Conservation (phyloP, 371 early-diverging fungal genomes). For the Apophysomyces trapeziformis region DNA sequence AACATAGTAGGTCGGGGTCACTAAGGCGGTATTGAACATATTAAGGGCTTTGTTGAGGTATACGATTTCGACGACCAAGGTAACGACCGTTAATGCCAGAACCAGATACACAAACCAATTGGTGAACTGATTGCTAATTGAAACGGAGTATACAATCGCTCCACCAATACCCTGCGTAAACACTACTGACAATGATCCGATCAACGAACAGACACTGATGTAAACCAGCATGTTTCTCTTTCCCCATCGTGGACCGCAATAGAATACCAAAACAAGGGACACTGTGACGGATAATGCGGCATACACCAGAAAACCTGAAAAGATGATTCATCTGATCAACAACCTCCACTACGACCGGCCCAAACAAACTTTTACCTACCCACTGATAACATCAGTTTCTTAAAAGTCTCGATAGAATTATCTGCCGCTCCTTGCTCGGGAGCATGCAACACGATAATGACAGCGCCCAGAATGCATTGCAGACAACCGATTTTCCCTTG, state of each 20-base stretch:
- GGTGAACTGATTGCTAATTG: constrained; percentile 84
- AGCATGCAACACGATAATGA: constrained; percentile 89
- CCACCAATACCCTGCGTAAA: constrained; percentile 93
- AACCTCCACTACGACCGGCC: background rate
- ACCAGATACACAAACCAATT: constrained; percentile 88
- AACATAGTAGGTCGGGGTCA: constrained; percentile 94
- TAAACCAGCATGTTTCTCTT: constrained; percentile 85
- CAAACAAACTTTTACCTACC: constrained; percentile 38
- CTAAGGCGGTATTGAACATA: constrained; percentile 87
- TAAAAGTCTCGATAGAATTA: constrained; percentile 80
- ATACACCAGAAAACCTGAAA: constrained; percentile 80
- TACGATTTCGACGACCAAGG: constrained; percentile 87
- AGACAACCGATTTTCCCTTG: constrained; percentile 91
- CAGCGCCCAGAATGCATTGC: constrained; percentile 88
- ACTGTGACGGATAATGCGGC: constrained; percentile 58
- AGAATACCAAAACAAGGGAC: constrained; percentile 70
- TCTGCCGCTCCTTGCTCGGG: constrained; percentile 80
- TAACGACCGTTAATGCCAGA: constrained; percentile 69
- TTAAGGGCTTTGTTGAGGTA: constrained; percentile 97
- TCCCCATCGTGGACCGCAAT: constrained; percentile 84
- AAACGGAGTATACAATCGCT: constrained; percentile 86
- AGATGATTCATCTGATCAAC: background rate
- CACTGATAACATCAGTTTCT: constrained; percentile 73
- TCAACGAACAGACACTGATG: constrained; percentile 82
- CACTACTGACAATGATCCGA: constrained; percentile 91